Base-by-base conservation (phyloP, 805 yeast genomes). In the Metschnikowia sp. region DNA sequence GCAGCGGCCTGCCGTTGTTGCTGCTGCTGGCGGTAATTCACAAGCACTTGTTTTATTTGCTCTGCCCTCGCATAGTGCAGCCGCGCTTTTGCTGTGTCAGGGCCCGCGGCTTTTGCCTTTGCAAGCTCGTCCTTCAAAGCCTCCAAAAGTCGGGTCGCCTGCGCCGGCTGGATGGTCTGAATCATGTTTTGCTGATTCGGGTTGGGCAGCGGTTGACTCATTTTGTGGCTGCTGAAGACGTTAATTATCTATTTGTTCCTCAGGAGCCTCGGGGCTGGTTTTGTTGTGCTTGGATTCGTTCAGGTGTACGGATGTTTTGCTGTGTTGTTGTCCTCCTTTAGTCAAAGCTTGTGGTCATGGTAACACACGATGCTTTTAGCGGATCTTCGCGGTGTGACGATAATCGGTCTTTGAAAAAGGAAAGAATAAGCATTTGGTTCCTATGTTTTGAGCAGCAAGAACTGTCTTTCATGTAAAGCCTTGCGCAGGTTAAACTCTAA, bases 51-150 rank as follows among this genome's bases (percentile, higher is more conserved):
- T 60, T 81, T 83, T 52, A 85, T 81, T 45, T 76, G 77, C 38
- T 84, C 82, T 3, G 88, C 89, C 51, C 78, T 80, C 50, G 72
- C 73, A 55, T 79, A 65, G 55, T 84, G 84, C 51, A 81, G 83
- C 55, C 79, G 78, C 15, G 88, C 89, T 48, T 73, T 80, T 26
- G 58, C 48, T n/a, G 55, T 48, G 40, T 56, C 69, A 35, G 59
- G 57, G 3, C 88, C 88, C 0, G 83, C 76, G 13, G 76, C 76
- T 55, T 78, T 80, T 1, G 89, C 90, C 55, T 78, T 77, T 19
- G 79, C 56, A 31, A 81, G 74, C 55, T 82, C 86, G 31, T 74
- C 68, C 42, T 77, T 78, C 52, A 81, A 79, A 45, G 82, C 85
- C 50, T 75, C 78, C 10, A 83, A 75, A 50, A 86, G 68, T 59